Base-by-base conservation (phyloP, 1,284 basidiomycete genomes). In the Tilletia horrida region DNA sequence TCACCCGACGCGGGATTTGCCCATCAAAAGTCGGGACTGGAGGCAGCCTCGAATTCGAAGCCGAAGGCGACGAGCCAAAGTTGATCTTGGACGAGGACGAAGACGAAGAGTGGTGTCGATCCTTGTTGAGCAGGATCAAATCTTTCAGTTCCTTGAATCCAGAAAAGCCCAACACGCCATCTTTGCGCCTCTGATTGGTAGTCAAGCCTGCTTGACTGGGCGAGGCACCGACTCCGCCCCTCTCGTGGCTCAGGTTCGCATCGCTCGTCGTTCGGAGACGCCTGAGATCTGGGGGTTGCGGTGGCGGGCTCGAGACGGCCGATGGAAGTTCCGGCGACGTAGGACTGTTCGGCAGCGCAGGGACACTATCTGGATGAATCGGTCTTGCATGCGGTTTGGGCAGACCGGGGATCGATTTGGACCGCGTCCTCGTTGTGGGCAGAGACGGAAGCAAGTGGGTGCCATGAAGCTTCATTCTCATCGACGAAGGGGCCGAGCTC, bases 181-280 rank as follows among this genome's bases (percentile, higher is more conserved):
- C 52, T 25, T 57, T 57, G 23, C 52, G 52, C 25, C 27, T 57
- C 8, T 16, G 1, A 2, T 23, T 31, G 23, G 52, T 9, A 9
- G n/a, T 8, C n/a, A 16, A 6, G 52, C 52, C 52, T 11, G 27
- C 14, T 25, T 57, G 52, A 31, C n/a, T 29, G 14, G 52, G 52
- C 52, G 52, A 57, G 23, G 52, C 52, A 7, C 27, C 52, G 1
- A 57, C 52, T 14, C 52, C 52, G 23, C 52, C 52, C 6, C 52
- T 23, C n/a, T 23, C n/a, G 16, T 23, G 27, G 2, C 27, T 31
- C 52, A 57, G 18, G 18, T 57, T 29, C 1, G 52, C 52, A 57
- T 57, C 52, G 52, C 52, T 57, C 23, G 52, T 57, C 52, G 52
- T 57, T 11, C 52, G n/a, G n/a, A 57, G 52, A 14, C 52, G n/a